Percentiles rank a stretch among this genome's conserved stretches.
These are phyloP conservation scores for Phlegmacium glaucopus DNA, from an alignment of 768 basidiomycete genomes.

Conservation along the genomic window DNA sequence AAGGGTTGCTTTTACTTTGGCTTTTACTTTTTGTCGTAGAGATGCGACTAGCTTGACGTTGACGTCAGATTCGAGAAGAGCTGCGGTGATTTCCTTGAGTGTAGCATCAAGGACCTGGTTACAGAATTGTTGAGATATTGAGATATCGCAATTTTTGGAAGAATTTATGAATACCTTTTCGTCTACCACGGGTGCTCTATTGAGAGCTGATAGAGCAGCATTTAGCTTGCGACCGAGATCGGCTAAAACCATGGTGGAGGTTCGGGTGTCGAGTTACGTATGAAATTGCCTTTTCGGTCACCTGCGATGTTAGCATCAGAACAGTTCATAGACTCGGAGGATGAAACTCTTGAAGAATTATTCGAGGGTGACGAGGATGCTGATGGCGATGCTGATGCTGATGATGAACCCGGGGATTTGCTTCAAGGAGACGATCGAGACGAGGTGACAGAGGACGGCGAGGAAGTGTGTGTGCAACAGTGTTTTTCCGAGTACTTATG, in stretches of 20 bases:
- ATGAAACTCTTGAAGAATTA: slow-evolving; percentile 36
- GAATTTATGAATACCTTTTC: slow-evolving; percentile 65
- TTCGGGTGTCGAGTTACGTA: slow-evolving; percentile 14
- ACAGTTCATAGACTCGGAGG: slow-evolving; percentile 43
- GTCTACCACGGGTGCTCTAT: slow-evolving; percentile 82
- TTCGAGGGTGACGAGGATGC: slow-evolving; percentile 45
- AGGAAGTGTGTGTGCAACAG: slow-evolving; percentile 53
- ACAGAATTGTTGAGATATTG: not conserved
- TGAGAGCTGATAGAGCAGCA: slow-evolving; percentile 87
- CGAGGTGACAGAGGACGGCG: slow-evolving; percentile 63
- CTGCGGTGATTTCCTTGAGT: slow-evolving; percentile 93
- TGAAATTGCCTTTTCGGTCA: not conserved
- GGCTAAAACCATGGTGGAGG: slow-evolving; percentile 80
- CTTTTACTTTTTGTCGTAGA: slow-evolving; percentile 85
- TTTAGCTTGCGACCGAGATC: slow-evolving; percentile 95
- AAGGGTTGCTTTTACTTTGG: slow-evolving; percentile 79
- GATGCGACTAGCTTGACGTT: slow-evolving; percentile 95
- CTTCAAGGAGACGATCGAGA: slow-evolving; percentile 39
- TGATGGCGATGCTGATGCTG: slow-evolving; percentile 35
- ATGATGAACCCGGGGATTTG: slow-evolving; percentile 42
- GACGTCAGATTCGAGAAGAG: slow-evolving; percentile 94
- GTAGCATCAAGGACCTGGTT: slow-evolving; percentile 86
- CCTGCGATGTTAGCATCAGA: slow-evolving; percentile 5
- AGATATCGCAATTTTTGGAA: not conserved
- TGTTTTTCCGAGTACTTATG: not conserved